A percentile compares a stretch with the other conserved stretches of the same genome.
phyloP scores from a whole-genome alignment of 768 basidiomycete genomes.

The Serendipita vermifera region DNA sequence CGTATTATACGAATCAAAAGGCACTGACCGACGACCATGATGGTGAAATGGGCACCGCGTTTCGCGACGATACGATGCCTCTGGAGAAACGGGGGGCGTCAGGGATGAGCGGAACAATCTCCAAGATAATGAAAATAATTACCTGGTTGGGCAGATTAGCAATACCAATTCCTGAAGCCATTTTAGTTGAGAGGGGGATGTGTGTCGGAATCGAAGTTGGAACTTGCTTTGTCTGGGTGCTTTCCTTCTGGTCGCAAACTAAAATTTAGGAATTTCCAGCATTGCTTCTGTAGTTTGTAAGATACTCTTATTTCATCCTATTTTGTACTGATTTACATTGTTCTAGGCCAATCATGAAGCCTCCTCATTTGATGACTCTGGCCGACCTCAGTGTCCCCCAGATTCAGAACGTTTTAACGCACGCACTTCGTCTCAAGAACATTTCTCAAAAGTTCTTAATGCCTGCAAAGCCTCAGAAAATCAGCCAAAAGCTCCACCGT shows the following conservation, averaged over 20 bases:
- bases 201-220: not conserved
- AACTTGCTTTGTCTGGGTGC: not conserved
- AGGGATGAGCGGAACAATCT: not conserved
- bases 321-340: not conserved
- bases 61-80: conserved; percentile 99
- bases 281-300: not conserved
- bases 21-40: conserved; percentile 93
- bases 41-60: conserved; percentile 91
- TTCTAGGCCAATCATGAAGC: not conserved
- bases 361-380: conserved; percentile 71
- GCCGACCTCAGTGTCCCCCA: conserved; percentile 74
- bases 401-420: conserved; percentile 49
- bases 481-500: conserved; percentile 25
- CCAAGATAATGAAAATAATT: conserved; percentile 20
- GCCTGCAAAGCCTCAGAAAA: conserved; percentile 29
- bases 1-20: not conserved
- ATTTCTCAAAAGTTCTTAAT: conserved; percentile 52
- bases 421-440: conserved; percentile 53
- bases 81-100: conserved; percentile 33
- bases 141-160: conserved; percentile 99
- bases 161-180: conserved; percentile 60
- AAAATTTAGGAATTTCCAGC: no score
- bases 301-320: no score
- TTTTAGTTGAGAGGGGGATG: conserved; percentile 9
- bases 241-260: not conserved